Conservation (phyloP, 331 rosid genomes). For the Telfairia occidentalis region DNA sequence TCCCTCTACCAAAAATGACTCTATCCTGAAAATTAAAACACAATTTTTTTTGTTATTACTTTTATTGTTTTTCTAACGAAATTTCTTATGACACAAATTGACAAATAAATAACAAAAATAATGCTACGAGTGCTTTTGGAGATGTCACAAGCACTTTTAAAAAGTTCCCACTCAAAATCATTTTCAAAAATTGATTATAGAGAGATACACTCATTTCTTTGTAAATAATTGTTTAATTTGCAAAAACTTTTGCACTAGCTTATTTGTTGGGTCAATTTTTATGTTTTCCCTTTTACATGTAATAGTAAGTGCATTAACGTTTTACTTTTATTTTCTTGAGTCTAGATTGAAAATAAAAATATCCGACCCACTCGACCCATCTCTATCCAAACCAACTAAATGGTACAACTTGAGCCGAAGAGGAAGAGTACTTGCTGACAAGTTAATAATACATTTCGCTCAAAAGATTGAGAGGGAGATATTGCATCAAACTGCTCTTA, state of each 20-base stretch:
- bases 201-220: no score
- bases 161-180: no score
- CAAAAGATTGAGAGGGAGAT: background rate
- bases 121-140: no score
- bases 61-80: no score
- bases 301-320: background rate
- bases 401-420: background rate
- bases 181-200: no score
- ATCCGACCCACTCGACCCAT: background rate
- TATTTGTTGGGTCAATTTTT: background rate
- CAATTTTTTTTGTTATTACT: no score
- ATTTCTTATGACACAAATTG: no score
- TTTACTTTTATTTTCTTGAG: background rate
- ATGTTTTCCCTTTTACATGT: background rate
- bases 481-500: background rate
- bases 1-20: constrained; percentile 71
- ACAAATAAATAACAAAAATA: no score
- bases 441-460: background rate
- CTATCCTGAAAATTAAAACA: constrained; percentile 33
- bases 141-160: background rate
- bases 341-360: background rate
- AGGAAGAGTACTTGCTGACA: background rate
- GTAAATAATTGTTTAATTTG: background rate
- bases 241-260: no score
- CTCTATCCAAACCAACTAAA: background rate